Evolutionary conservation across 2,329 filamentous ascomycete genomes (phyloP).

Genomic region (Metarhizium anisopliae): DNA sequence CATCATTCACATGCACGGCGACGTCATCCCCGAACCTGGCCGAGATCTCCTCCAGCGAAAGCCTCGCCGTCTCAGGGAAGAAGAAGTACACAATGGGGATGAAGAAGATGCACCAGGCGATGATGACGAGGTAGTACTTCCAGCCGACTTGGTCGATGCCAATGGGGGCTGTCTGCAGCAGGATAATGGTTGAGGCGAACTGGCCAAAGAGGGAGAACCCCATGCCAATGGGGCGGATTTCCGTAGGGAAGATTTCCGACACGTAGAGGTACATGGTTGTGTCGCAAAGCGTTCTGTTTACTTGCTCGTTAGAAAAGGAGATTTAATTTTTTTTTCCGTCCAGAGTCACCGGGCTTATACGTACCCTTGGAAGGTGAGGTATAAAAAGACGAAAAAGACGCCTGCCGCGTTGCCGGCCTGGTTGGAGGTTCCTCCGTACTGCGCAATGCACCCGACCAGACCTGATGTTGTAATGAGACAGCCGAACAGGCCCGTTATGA

Average conservation of each 20-base stretch:
- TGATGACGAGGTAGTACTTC: constrained; percentile 41
- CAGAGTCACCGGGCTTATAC: constrained; percentile 15
- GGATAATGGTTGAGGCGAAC: constrained; percentile 36
- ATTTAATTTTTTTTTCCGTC: no score
- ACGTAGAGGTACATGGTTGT: constrained; percentile 6
- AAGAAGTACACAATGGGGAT: constrained; percentile 22
- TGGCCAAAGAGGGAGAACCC: constrained; percentile 31
- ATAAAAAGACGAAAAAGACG: constrained; percentile 35
- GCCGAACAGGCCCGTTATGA: constrained; percentile 16
- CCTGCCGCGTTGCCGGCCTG: constrained; percentile 26
- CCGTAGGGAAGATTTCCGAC: background rate
- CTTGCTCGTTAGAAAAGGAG: no score
- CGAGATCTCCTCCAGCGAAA: constrained; percentile 33
- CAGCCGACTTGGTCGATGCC: constrained; percentile 34
- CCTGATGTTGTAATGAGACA: no score
- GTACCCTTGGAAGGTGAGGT: constrained; percentile 34
- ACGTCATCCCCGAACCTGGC: constrained; percentile 37
- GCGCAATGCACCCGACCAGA: no score
- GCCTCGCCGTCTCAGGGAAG: constrained; percentile 19
- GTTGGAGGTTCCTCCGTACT: constrained; percentile 25
- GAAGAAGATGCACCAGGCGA: constrained; percentile 28
- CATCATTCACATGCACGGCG: constrained; percentile 34
- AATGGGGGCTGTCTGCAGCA: constrained; percentile 31
- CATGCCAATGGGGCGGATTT: no score
- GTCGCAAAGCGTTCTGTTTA: no score